Conservation (phyloP, 106 monocot species). For the Dioscorea alata region DNA sequence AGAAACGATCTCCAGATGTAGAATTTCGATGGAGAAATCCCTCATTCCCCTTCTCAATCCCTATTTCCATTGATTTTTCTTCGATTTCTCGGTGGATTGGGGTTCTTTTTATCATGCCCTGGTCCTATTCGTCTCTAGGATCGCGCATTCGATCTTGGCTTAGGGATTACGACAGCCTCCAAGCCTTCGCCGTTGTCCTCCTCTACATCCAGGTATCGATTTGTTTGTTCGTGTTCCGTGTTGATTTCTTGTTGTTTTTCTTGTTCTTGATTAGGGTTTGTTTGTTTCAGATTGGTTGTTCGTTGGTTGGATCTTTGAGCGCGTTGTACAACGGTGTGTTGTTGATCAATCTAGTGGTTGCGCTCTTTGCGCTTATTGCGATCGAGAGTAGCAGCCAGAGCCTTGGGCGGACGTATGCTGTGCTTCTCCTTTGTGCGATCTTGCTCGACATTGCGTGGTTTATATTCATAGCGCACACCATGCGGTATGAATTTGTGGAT, state of each 20-base stretch:
- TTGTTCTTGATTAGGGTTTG: not conserved
- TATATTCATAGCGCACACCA: slow-evolving; percentile 56
- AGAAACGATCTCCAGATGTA: not conserved
- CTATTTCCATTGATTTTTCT: not conserved
- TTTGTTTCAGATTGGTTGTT: slow-evolving; percentile 65
- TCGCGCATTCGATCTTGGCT: slow-evolving; percentile 66
- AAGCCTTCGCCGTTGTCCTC: slow-evolving; percentile 57
- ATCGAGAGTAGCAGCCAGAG: slow-evolving; percentile 87
- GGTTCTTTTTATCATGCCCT: slow-evolving; percentile 27
- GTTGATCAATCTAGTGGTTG: slow-evolving; percentile 66
- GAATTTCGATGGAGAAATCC: not conserved
- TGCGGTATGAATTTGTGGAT: slow-evolving; percentile 42
- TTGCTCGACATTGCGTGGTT: slow-evolving; percentile 83
- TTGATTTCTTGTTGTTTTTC: not conserved
- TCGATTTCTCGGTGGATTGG: not conserved
- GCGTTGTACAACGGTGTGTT: slow-evolving; percentile 76
- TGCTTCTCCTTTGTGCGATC: slow-evolving; percentile 62
- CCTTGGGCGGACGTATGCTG: slow-evolving; percentile 76
- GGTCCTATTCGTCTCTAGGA: slow-evolving; percentile 23
- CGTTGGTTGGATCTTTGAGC: slow-evolving; percentile 76
- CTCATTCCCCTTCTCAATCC: not conserved
- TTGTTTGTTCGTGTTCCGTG: not conserved
- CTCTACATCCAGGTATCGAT: slow-evolving; percentile 69
- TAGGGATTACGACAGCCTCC: slow-evolving; percentile 69
- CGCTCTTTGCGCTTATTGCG: slow-evolving; percentile 79